Base-by-base conservation (phyloP, 306 rosid genomes). In the Gastrolobium bilobum region DNA sequence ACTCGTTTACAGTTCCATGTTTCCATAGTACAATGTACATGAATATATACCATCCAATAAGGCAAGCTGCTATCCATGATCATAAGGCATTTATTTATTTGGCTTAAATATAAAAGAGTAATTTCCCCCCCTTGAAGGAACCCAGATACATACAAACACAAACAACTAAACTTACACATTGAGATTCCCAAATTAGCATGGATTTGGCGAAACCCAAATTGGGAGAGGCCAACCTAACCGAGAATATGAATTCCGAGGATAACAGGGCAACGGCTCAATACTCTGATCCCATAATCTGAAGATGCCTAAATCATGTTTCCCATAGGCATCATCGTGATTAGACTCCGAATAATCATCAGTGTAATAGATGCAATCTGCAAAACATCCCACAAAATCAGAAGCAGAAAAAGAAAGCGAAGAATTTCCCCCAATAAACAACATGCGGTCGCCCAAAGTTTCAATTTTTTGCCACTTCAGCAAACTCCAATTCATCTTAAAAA, bases 191-290 rank as follows among this genome's bases (percentile, higher is more conserved):
- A 2, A 57, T 83, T 11, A 89, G 62, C 86, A 86, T 0, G 96
- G 94, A 82, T 84, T 89, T 0, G 96, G 98, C 0, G 91, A 69
- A 64, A 93, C 72, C 97, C 97, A 92, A 34, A 92, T 71, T 0
- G 96, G 96, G 3, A 88, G 85, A 4, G 84, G 89, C 79, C 86
- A 83, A 43, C 81, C 85, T 0, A 78, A 75, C 11, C 48, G 52
- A 43, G 84, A 73, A 48, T 50, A 71, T 0, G 84, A 82, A 77
- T 83, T 80, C 43, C 81, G 71, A 31, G 79, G 79, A 74, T 84
- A 88, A 63, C 82, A 82, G 1, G 92, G 90, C 57, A 90, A 77
- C 2, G 82, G 80, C 29, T 91, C 88, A 40, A 93, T 75, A 8
- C 63, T 81, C 43, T 72, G 54, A 57, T 89, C 89, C 10, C 70